Conservation (phyloP, 306 rosid species). For the Senna siamea region DNA sequence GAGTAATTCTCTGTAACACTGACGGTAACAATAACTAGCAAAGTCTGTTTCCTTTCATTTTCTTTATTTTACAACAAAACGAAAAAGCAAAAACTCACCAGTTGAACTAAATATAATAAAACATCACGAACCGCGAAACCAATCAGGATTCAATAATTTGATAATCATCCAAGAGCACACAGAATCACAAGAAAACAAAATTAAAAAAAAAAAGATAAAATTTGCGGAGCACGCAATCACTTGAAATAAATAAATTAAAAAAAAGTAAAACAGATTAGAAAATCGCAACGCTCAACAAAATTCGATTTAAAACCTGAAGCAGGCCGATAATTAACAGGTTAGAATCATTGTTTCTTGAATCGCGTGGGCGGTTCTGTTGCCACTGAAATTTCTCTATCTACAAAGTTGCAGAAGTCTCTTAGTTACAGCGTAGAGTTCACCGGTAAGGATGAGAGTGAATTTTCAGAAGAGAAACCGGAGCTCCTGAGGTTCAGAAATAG, state of each 20-base stretch:
- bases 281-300: background rate
- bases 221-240: slow-evolving; percentile 6
- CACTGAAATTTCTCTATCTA: background rate
- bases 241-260: background rate
- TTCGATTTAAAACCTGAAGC: slow-evolving; percentile 45
- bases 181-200: background rate
- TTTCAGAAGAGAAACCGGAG: slow-evolving; percentile 23
- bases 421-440: slow-evolving; percentile 19
- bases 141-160: slow-evolving; percentile 32
- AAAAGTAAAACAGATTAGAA: background rate
- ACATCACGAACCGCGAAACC: slow-evolving; percentile 22
- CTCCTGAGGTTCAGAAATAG: slow-evolving; percentile 33
- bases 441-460: slow-evolving; percentile 10
- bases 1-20: background rate
- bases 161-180: slow-evolving; percentile 11
- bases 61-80: slow-evolving; percentile 8
- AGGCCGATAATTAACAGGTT: slow-evolving; percentile 23
- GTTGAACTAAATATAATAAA: slow-evolving; percentile 29
- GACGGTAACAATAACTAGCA: background rate
- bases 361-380: slow-evolving; percentile 3
- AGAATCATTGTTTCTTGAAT: slow-evolving; percentile 2
- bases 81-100: slow-evolving; percentile 2
- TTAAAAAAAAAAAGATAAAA: background rate
- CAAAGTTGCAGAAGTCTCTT: background rate
- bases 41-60: slow-evolving; percentile 20